Percentiles rank a stretch among this genome's conserved stretches.
Conservation (phyloP, 306 rosid genomes). For the Vachellia collinsii region DNA sequence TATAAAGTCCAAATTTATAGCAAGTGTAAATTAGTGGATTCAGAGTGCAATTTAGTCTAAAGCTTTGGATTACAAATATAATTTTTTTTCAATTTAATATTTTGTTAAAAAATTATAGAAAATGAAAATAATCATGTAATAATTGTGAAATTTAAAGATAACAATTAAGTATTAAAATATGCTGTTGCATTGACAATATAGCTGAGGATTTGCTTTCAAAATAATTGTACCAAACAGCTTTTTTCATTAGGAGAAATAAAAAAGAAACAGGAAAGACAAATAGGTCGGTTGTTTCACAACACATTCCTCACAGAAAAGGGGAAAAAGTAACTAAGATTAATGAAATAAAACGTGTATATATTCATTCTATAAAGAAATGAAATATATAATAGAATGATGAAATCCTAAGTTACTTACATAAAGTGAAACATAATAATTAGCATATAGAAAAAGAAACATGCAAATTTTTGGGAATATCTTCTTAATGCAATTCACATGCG, state of each 20-base stretch:
- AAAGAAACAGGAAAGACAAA: neutral
- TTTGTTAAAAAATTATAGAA: neutral
- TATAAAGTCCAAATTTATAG: too few relatives aligned
- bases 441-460: constrained; percentile 26
- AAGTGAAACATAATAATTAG: constrained; percentile 37
- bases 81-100: neutral
- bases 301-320: neutral
- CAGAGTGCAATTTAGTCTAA: too few relatives aligned
- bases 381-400: constrained; percentile 27
- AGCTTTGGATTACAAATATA: neutral
- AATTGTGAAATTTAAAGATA: neutral
- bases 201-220: neutral
- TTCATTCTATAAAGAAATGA: neutral
- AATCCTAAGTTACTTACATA: constrained; percentile 49
- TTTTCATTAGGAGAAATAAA: neutral
- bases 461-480: constrained; percentile 1
- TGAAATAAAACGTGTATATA: neutral
- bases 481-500: constrained; percentile 35
- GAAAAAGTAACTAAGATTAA: neutral
- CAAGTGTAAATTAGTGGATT: too few relatives aligned
- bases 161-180: neutral
- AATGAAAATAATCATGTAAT: neutral
- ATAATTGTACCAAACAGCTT: neutral
- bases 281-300: neutral
- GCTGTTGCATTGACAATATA: neutral